Evolutionary conservation across 768 basidiomycete species (phyloP).

Genomic region (Trametes gibbosa): DNA sequence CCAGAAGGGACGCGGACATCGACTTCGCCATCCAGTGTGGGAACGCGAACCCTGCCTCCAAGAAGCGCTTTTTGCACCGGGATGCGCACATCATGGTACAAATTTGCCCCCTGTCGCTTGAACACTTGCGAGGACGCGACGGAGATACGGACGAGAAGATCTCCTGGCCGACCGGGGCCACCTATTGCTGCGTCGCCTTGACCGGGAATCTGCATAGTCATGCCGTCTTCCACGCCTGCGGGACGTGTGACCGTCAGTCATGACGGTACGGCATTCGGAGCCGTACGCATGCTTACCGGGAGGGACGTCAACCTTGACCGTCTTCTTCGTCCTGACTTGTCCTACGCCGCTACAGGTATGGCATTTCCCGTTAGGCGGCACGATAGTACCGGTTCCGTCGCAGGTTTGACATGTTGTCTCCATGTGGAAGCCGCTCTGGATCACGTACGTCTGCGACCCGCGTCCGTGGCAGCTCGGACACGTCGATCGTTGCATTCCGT

Average conservation of each 20-base stretch:
- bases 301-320: conserved; percentile 80
- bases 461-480: conserved; percentile 84
- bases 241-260: conserved; percentile 8
- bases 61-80: conserved; percentile 89
- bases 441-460: conserved; percentile 84
- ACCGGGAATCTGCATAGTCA: conserved; percentile 79
- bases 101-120: conserved; percentile 84
- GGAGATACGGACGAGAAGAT: conserved; percentile 82
- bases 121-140: conserved; percentile 84
- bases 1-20: conserved; percentile 90
- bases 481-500: conserved; percentile 76
- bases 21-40: conserved; percentile 93
- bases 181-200: conserved; percentile 82
- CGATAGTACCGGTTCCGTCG: conserved; percentile 73
- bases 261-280: neutral
- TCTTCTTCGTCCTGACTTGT: conserved; percentile 76
- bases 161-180: conserved; percentile 76
- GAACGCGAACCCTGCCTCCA: conserved; percentile 90
- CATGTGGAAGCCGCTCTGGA: conserved; percentile 96
- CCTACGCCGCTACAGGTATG: conserved; percentile 82
- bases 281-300: conserved; percentile 54
- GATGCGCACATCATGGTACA: conserved; percentile 87
- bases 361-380: conserved; percentile 80
- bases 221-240: conserved; percentile 91
- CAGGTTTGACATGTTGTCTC: conserved; percentile 85